These are phyloP conservation scores for Kodamaea fungicola DNA, from an alignment of 1,139 yeast species.

Conservation along the genomic window DNA sequence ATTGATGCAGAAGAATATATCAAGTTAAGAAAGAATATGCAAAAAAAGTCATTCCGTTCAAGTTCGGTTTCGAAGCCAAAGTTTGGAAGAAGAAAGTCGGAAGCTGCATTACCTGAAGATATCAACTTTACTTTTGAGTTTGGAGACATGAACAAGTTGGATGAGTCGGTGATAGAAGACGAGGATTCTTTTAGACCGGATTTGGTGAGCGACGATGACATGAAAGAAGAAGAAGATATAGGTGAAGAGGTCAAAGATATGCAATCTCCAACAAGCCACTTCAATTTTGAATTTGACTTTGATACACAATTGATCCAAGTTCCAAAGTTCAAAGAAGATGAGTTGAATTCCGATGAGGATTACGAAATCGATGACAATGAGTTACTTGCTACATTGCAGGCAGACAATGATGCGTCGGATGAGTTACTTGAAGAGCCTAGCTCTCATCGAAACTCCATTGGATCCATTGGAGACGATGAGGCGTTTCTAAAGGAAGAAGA, in stretches of 20 bases:
- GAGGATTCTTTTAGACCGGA: constrained; percentile 9
- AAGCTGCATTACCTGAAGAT: constrained; percentile 44
- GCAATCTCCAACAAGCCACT: constrained; percentile 8
- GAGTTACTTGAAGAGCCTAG: constrained; percentile 24
- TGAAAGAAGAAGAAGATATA: constrained; percentile 52
- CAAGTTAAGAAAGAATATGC: constrained; percentile 6
- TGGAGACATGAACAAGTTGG: constrained; percentile 27
- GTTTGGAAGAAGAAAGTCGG: constrained; percentile 38
- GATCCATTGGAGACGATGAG: constrained; percentile 45
- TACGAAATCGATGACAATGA: constrained; percentile 73
- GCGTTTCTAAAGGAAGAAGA: constrained; percentile 47
- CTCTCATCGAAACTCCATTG: constrained; percentile 37
- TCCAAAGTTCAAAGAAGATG: constrained; percentile 52
- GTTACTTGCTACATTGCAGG: constrained; percentile 63
- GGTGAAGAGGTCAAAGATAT: constrained; percentile 54
- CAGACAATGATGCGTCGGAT: constrained; percentile 53
- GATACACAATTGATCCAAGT: constrained; percentile 40
- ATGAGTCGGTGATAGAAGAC: constrained; percentile 8
- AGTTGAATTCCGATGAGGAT: constrained; percentile 60
- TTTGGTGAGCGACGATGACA: constrained; percentile 1
- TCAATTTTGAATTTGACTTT: constrained; percentile 35
- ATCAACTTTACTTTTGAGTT: constrained; percentile 59
- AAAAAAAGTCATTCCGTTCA: constrained; percentile 1
- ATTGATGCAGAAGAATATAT: constrained; percentile 7
- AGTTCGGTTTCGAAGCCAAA: constrained; percentile 7